Conservation (phyloP, 2,329 filamentous ascomycete species). For the Pezicula carpinea region DNA sequence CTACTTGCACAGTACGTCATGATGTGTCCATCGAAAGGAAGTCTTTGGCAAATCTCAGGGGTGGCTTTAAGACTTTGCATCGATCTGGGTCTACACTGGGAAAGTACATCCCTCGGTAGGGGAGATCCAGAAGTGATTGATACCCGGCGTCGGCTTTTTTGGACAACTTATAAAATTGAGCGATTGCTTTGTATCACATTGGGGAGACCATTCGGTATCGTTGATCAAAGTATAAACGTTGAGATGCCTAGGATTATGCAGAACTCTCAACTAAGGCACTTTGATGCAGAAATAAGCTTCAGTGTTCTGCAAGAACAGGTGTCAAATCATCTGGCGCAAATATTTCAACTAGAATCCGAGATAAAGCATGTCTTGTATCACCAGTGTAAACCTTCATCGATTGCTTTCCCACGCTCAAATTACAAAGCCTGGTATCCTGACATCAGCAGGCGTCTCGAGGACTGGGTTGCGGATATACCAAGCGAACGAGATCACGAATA, state of each 20-base stretch:
- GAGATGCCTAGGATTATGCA: constrained; percentile 13
- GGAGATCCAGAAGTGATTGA: constrained; percentile 21
- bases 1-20: constrained; percentile 30
- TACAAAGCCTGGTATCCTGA: constrained; percentile 26
- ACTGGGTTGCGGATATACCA: constrained; percentile 28
- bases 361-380: constrained; percentile 30
- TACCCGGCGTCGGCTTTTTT: constrained; percentile 24
- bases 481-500: neutral
- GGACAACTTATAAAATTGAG: constrained; percentile 25
- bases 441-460: constrained; percentile 26
- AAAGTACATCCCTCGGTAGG: constrained; percentile 20
- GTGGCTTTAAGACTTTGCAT: constrained; percentile 29
- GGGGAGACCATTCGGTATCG: constrained; percentile 27
- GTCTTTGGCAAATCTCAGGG: constrained; percentile 31
- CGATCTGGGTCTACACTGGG: constrained; percentile 31
- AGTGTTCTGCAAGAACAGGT: constrained; percentile 20
- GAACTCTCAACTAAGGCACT: neutral
- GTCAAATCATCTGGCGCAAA: constrained; percentile 26
- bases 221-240: constrained; percentile 22
- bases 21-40: constrained; percentile 28
- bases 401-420: constrained; percentile 27
- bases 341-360: constrained; percentile 30
- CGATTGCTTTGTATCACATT: constrained; percentile 26
- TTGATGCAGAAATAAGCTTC: neutral
- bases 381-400: constrained; percentile 19